These are phyloP conservation scores for Rhizopogon sp. DNA, from an alignment of 768 basidiomycete species.

Conservation along the genomic window DNA sequence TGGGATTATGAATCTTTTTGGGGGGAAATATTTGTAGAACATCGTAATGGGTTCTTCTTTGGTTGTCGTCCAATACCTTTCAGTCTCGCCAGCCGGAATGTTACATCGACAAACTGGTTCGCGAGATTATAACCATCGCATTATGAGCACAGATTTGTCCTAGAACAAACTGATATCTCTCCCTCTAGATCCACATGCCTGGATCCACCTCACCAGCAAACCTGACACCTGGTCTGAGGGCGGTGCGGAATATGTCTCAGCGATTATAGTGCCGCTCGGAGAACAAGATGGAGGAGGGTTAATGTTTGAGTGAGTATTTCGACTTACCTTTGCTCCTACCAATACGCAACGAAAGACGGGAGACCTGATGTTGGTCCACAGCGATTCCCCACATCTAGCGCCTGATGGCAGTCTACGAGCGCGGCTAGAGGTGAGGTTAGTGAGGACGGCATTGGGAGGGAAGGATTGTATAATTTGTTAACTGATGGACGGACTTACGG, in stretches of 20 bases:
- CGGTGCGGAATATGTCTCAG: slow-evolving; percentile 9
- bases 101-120: too few species aligned
- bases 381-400: slow-evolving; percentile 43
- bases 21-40: too few species aligned
- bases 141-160: too few species aligned
- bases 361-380: slow-evolving; percentile 10
- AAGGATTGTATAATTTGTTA: slow-evolving; percentile 43
- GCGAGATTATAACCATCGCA: too few species aligned
- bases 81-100: too few species aligned
- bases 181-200: background rate
- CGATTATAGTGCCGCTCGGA: slow-evolving; percentile 38
- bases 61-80: too few species aligned
- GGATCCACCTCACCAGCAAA: slow-evolving; percentile 4
- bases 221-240: slow-evolving; percentile 12
- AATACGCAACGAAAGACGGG: background rate
- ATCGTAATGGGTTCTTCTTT: too few species aligned
- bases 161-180: background rate
- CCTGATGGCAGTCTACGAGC: slow-evolving; percentile 40
- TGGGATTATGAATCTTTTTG: too few species aligned
- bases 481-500: background rate
- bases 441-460: slow-evolving; percentile 22
- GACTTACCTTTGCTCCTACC: background rate
- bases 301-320: slow-evolving; percentile 46
- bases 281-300: slow-evolving; percentile 37
- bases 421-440: slow-evolving; percentile 42